Conservation (phyloP, 1,139 yeast species). For the Schizosaccharomyces versatilis region DNA sequence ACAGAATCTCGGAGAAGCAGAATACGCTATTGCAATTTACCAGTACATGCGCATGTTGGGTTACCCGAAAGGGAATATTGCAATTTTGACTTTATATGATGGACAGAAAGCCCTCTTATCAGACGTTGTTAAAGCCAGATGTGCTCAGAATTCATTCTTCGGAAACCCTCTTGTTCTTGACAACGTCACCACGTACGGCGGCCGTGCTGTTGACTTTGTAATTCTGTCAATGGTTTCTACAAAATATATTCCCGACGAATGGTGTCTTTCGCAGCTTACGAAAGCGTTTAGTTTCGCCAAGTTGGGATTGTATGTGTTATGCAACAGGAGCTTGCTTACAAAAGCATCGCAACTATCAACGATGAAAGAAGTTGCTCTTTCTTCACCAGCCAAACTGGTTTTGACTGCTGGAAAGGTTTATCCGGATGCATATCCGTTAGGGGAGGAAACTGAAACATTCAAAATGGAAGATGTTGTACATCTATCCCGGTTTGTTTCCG, state of each 20-base stretch:
- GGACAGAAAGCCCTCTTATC: conserved; percentile 21
- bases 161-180: conserved; percentile 18
- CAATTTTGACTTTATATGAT: conserved; percentile 24
- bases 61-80: conserved; percentile 24
- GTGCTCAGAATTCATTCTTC: conserved; percentile 15
- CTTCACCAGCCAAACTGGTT: conserved; percentile 13
- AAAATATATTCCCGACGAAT: neutral
- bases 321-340: conserved; percentile 15
- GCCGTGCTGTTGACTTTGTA: conserved; percentile 12
- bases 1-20: conserved; percentile 34
- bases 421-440: conserved; percentile 13
- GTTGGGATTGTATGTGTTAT: conserved; percentile 21
- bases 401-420: conserved; percentile 21
- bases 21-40: conserved; percentile 27
- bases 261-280: neutral
- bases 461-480: conserved; percentile 21
- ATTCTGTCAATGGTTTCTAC: conserved; percentile 8
- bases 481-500: conserved; percentile 21
- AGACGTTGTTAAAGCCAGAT: conserved; percentile 16
- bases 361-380: conserved; percentile 8
- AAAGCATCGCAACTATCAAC: conserved; percentile 3
- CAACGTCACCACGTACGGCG: conserved; percentile 18
- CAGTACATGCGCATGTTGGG: conserved; percentile 29
- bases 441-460: conserved; percentile 12
- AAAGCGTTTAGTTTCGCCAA: conserved; percentile 19